phyloP scores from a whole-genome alignment of 2,329 filamentous ascomycete species.

The Aspergillus tanneri region DNA sequence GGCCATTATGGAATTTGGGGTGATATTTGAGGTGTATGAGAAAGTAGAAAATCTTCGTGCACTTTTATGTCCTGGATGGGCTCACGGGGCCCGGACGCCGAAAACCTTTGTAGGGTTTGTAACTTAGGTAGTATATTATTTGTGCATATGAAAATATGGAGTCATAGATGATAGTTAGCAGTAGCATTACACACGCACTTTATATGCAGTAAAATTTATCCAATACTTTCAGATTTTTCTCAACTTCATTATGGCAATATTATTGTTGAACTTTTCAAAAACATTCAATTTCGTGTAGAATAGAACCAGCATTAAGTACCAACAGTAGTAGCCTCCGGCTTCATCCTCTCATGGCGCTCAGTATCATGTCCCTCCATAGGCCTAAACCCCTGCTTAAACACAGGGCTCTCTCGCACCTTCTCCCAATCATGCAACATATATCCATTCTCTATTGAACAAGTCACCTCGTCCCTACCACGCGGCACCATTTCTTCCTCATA shows the following conservation, averaged over 20 bases:
- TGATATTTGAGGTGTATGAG: no score
- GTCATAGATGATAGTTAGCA: no score
- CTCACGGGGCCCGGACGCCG: background rate
- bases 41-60: background rate
- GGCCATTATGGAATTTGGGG: background rate
- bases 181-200: no score
- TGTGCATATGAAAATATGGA: no score
- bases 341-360: constrained; percentile 3
- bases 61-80: background rate
- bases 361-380: constrained; percentile 10
- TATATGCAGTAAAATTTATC: no score
- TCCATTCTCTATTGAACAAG: constrained; percentile 8
- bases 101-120: background rate
- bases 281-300: no score
- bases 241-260: no score
- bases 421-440: constrained; percentile 13
- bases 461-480: constrained; percentile 9
- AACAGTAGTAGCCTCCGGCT: background rate
- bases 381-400: constrained; percentile 7
- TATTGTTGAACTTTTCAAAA: no score
- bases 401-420: constrained; percentile 6
- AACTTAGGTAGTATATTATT: no score
- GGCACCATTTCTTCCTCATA: constrained; percentile 11
- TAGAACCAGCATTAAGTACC: no score
- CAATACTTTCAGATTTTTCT: no score